phyloP scores from a whole-genome alignment of 192 early-diverging fungal species.

The Coemansia sp. region DNA sequence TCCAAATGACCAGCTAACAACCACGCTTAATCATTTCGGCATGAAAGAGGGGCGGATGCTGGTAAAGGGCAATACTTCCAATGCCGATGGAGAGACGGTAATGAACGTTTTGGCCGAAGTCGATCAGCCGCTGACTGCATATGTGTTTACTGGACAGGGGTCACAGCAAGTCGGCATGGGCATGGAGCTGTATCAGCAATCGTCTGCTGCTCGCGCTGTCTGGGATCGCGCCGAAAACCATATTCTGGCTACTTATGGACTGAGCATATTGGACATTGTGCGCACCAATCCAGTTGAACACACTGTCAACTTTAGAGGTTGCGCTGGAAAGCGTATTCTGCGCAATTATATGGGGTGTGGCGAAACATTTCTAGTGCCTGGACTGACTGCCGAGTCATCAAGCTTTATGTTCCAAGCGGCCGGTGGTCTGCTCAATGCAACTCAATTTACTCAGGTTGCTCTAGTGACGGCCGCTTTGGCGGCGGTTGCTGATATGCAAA shows the following conservation, averaged over 20 bases:
- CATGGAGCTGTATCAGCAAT: slow-evolving; percentile 88
- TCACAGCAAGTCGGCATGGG: slow-evolving; percentile 96
- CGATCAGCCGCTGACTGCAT: slow-evolving; percentile 84
- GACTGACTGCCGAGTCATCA: slow-evolving; percentile 18
- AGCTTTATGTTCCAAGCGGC: slow-evolving; percentile 54
- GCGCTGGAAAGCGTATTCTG: slow-evolving; percentile 74
- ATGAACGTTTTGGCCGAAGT: slow-evolving; percentile 81
- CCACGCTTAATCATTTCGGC: slow-evolving; percentile 83
- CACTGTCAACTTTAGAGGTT: slow-evolving; percentile 23
- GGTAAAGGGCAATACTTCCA: slow-evolving; percentile 81
- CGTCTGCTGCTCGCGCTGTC: slow-evolving; percentile 73
- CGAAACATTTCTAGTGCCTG: slow-evolving; percentile 27
- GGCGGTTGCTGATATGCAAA: slow-evolving; percentile 82
- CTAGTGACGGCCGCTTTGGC: slow-evolving; percentile 85
- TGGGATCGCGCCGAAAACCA: slow-evolving; percentile 91
- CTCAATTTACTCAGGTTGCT: slow-evolving; percentile 91
- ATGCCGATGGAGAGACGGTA: slow-evolving; percentile 66
- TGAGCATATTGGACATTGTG: too few species aligned
- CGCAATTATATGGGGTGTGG: slow-evolving; percentile 71
- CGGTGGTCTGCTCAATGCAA: slow-evolving; percentile 82
- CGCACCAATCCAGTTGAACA: slow-evolving; percentile 67
- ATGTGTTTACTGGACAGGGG: slow-evolving; percentile 94
- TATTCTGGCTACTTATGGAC: too few species aligned
- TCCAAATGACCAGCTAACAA: slow-evolving; percentile 79
- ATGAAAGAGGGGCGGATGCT: slow-evolving; percentile 91